Percentiles rank a stretch among this genome's conserved stretches.
These are phyloP conservation scores for Porodaedalea pini DNA, from an alignment of 1,284 basidiomycete genomes.

Conservation along the genomic window DNA sequence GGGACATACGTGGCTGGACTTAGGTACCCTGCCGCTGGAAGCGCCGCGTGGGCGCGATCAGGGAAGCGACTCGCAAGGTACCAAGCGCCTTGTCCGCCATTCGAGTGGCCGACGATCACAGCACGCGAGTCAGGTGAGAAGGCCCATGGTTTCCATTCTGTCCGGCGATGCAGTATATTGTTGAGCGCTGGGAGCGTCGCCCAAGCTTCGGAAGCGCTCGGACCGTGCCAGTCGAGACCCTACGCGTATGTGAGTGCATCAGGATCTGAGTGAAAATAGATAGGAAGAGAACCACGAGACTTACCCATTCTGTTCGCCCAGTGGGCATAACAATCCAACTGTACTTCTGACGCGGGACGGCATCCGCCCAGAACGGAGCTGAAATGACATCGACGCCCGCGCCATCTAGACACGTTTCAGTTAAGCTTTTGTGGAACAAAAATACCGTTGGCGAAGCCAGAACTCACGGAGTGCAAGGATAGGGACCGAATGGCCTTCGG, in stretches of 20 bases:
- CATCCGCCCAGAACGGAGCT: conserved; percentile 53
- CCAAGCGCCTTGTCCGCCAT: conserved; percentile 90
- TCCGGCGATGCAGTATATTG: conserved; percentile 37
- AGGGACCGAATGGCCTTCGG: conserved; percentile 37
- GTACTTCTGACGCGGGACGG: conserved; percentile 51
- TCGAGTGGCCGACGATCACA: conserved; percentile 82
- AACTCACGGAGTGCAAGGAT: conserved; percentile 70
- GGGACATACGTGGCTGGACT: conserved; percentile 85
- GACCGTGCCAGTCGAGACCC: conserved; percentile 86
- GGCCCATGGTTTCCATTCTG: conserved; percentile 42
- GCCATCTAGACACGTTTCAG: conserved; percentile 52
- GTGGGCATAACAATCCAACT: conserved; percentile 73
- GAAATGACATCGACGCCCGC: conserved; percentile 70
- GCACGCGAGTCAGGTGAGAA: conserved; percentile 41
- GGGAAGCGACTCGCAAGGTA: conserved; percentile 73
- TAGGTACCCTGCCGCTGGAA: conserved; percentile 74
- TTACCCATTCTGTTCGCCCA: conserved; percentile 73
- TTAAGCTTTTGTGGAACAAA: not conserved
- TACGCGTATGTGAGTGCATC: conserved; percentile 28
- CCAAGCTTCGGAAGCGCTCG: conserved; percentile 64
- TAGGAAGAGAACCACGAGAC: conserved; percentile 8
- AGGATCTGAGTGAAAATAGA: not conserved
- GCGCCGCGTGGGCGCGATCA: conserved; percentile 70
- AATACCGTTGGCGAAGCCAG: not conserved
- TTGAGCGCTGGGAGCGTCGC: conserved; percentile 50